A percentile compares a stretch with the other conserved stretches of the same genome.
These are phyloP conservation scores for Kuraishia hungarica DNA, from an alignment of 805 yeast species.

Conservation along the genomic window DNA sequence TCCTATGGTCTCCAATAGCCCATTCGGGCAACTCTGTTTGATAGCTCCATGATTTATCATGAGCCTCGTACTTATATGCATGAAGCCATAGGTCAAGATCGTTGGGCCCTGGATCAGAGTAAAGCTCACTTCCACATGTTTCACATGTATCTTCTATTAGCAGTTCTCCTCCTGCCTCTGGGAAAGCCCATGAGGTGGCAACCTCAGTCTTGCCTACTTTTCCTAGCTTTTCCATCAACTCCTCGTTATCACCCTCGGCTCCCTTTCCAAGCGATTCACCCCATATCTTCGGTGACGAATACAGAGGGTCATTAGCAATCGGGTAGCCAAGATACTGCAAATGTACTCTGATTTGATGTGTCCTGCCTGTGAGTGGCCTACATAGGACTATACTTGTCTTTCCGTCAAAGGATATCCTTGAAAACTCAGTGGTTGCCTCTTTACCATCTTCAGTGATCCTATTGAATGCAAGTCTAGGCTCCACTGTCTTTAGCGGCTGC, in stretches of 20 bases:
- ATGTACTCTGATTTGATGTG: slow-evolving; percentile 94
- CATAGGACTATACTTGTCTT: slow-evolving; percentile 66
- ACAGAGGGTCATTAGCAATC: slow-evolving; percentile 87
- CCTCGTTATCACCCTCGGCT: slow-evolving; percentile 27
- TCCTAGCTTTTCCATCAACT: slow-evolving; percentile 34
- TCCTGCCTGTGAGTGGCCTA: slow-evolving; percentile 83
- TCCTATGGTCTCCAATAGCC: slow-evolving; percentile 56
- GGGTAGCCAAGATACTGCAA: slow-evolving; percentile 84
- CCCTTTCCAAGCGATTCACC: slow-evolving; percentile 64
- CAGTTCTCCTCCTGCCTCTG: slow-evolving; percentile 55
- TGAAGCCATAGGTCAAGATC: slow-evolving; percentile 89
- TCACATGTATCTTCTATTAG: slow-evolving; percentile 51
- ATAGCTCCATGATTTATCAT: slow-evolving; percentile 55
- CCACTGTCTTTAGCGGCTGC: slow-evolving; percentile 58
- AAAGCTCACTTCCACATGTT: slow-evolving; percentile 61
- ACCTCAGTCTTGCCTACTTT: slow-evolving; percentile 61
- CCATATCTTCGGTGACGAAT: slow-evolving; percentile 75
- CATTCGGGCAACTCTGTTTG: slow-evolving; percentile 73
- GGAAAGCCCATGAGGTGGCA: slow-evolving; percentile 63
- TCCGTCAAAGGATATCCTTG: slow-evolving; percentile 60
- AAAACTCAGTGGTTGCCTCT: slow-evolving; percentile 67
- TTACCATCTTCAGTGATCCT: slow-evolving; percentile 51
- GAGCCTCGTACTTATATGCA: slow-evolving; percentile 70
- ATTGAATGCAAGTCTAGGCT: slow-evolving; percentile 67
- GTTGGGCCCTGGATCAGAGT: slow-evolving; percentile 82